These are phyloP conservation scores for Brassica incana DNA, from an alignment of 345 rosid species.

Conservation along the genomic window DNA sequence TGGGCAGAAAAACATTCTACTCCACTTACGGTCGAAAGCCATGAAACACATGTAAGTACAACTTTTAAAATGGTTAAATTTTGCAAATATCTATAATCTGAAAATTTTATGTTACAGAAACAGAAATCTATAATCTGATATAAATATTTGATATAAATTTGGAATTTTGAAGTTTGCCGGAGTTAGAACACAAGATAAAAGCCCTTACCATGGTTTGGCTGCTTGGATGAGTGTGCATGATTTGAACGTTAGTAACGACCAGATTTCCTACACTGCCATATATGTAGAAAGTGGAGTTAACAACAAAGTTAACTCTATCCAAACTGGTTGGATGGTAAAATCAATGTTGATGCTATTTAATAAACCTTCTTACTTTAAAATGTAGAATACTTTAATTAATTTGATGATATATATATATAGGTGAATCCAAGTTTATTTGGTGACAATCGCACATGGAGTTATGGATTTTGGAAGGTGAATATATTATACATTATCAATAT, in stretches of 20 bases:
- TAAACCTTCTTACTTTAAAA: too few relatives aligned
- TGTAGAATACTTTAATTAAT: neutral
- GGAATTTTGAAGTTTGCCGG: conserved; percentile 7
- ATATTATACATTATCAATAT: neutral
- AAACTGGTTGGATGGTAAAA: conserved; percentile 32
- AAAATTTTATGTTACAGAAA: neutral
- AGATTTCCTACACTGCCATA: neutral
- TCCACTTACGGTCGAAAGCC: neutral
- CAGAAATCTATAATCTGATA: too few relatives aligned
- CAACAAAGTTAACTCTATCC: neutral
- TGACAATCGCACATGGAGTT: conserved; percentile 21
- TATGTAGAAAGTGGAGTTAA: neutral
- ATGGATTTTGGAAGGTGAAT: conserved; percentile 26
- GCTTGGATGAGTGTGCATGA: conserved; percentile 10
- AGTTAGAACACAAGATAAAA: neutral
- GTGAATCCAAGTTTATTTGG: conserved; percentile 17
- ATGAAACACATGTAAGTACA: neutral
- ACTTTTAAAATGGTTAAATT: neutral
- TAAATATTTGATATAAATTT: neutral
- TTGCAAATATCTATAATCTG: neutral
- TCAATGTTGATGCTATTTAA: neutral
- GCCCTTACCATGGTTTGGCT: neutral
- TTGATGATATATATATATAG: neutral
- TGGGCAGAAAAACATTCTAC: neutral
- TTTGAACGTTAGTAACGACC: neutral